These are phyloP conservation scores for Rhizodiscina lignyota DNA, from an alignment of 495 filamentous ascomycete genomes.

Conservation along the genomic window DNA sequence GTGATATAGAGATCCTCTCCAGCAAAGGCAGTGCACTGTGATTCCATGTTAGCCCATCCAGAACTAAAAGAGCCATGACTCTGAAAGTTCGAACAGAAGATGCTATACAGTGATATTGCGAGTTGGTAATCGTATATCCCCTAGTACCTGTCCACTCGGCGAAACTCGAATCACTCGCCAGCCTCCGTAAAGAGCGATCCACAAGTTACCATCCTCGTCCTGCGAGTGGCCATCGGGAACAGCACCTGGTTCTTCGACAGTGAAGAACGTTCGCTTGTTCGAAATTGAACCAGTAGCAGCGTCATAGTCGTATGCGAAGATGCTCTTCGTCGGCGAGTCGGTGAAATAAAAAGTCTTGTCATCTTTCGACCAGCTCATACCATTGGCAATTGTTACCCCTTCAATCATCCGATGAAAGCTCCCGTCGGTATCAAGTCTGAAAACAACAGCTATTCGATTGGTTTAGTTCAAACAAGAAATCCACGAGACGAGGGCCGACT, in stretches of 20 bases:
- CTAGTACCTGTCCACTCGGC: constrained; percentile 18
- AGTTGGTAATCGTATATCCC: constrained; percentile 21
- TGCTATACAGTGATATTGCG: constrained; percentile 16
- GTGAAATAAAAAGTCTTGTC: constrained; percentile 70
- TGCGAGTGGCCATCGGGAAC: constrained; percentile 29
- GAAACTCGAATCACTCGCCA: constrained; percentile 20
- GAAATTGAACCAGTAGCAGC: constrained; percentile 40
- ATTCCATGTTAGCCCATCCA: too few relatives aligned
- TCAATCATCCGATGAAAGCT: constrained; percentile 41
- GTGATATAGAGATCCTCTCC: constrained; percentile 24
- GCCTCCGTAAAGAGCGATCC: constrained; percentile 20
- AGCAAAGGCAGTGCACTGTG: constrained; percentile 21
- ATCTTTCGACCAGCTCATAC: constrained; percentile 51
- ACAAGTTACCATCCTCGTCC: constrained; percentile 24
- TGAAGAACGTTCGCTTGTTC: constrained; percentile 52
- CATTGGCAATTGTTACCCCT: constrained; percentile 70
- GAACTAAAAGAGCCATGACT: too few relatives aligned
- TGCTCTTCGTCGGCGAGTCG: constrained; percentile 50
- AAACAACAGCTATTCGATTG: constrained; percentile 32
- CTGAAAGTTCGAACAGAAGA: too few relatives aligned
- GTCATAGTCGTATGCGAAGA: constrained; percentile 63
- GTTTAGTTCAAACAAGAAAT: constrained; percentile 22
- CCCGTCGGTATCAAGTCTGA: constrained; percentile 46
- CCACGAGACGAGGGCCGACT: constrained; percentile 2
- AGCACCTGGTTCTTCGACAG: constrained; percentile 11